Conservation (phyloP, 345 rosid species). For the Sisymbrium irio region DNA sequence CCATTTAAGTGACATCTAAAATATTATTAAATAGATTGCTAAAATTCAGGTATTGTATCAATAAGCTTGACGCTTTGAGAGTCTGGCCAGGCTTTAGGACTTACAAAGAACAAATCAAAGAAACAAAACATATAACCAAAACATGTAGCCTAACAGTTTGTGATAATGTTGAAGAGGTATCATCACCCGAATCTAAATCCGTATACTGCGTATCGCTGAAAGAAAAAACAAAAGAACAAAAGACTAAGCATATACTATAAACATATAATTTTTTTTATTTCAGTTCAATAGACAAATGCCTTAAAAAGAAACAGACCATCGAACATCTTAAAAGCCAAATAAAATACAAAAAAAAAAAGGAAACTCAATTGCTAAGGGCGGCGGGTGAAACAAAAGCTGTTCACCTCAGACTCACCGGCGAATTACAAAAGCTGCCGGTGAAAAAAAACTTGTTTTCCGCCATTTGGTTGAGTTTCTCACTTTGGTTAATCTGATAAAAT, state of each 20-base stretch:
- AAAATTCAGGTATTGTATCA: not conserved
- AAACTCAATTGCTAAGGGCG: slow-evolving; percentile 8
- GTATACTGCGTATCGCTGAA: not conserved
- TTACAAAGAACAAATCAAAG: not conserved
- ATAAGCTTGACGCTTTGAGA: not conserved
- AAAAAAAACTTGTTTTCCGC: slow-evolving; percentile 16
- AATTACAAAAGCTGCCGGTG: slow-evolving; percentile 35
- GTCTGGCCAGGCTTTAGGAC: not conserved
- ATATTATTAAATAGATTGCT: not conserved
- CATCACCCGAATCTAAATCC: not conserved
- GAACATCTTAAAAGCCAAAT: slow-evolving; percentile 2
- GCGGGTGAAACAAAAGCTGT: slow-evolving; percentile 38
- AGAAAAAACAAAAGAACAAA: not conserved
- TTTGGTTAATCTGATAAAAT: not conserved
- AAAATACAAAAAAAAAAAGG: not conserved
- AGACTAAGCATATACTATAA: not conserved
- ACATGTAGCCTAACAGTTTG: not conserved
- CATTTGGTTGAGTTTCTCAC: not conserved
- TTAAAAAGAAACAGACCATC: not conserved
- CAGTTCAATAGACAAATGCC: not conserved
- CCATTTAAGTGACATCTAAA: too few relatives aligned
- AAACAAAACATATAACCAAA: not conserved
- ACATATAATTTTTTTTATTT: not conserved
- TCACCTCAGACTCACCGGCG: slow-evolving; percentile 34
- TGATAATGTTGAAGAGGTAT: not conserved